These are phyloP conservation scores for Aspergillus novoparasiticus DNA, from an alignment of 2,329 filamentous ascomycete genomes.

Conservation along the genomic window DNA sequence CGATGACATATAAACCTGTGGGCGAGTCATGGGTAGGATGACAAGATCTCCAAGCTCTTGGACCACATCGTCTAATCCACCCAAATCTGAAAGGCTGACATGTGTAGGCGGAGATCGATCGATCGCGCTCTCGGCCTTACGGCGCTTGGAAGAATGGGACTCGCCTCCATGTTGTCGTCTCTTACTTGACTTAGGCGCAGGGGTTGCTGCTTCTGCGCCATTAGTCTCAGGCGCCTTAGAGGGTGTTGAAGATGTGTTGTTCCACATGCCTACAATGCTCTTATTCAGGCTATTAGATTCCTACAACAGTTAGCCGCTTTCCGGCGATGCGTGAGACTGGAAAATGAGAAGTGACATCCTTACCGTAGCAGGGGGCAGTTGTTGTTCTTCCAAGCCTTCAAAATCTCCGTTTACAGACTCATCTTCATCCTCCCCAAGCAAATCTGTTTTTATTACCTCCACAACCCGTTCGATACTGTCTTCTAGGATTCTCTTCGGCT, in stretches of 20 bases:
- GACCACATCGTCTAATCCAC: constrained; percentile 74
- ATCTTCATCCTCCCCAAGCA: constrained; percentile 57
- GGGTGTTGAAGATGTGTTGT: constrained; percentile 42
- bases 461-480: constrained; percentile 84
- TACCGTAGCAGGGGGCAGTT: constrained; percentile 30
- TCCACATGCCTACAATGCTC: constrained; percentile 64
- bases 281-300: constrained; percentile 67
- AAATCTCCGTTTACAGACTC: constrained; percentile 55
- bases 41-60: constrained; percentile 70
- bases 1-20: constrained; percentile 65
- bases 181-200: constrained; percentile 47
- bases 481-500: constrained; percentile 79
- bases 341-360: constrained; percentile 11
- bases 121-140: constrained; percentile 59
- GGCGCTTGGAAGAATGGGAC: constrained; percentile 63
- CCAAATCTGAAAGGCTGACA: constrained; percentile 70
- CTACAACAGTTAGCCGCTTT: constrained; percentile 34
- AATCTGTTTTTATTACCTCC: constrained; percentile 68
- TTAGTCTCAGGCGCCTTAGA: constrained; percentile 33
- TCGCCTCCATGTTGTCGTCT: constrained; percentile 67
- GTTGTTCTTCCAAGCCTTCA: constrained; percentile 49
- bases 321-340: neutral
- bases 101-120: constrained; percentile 68
- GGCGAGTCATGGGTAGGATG: constrained; percentile 70
- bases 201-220: constrained; percentile 25